Base-by-base conservation (phyloP, 805 yeast species). In the Phaffomyces antillensis region DNA sequence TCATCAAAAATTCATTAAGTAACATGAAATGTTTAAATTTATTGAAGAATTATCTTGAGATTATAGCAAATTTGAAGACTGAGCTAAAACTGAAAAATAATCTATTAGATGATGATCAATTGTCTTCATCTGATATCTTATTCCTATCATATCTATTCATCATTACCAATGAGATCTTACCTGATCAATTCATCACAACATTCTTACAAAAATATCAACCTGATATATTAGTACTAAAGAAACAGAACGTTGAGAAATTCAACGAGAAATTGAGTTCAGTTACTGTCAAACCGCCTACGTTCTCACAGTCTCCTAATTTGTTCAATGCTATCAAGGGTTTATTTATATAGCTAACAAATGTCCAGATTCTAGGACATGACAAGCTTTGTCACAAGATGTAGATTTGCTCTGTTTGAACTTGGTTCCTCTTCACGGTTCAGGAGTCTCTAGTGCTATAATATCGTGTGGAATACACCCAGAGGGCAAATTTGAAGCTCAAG, bases 151-250 rank as follows among this genome's bases (percentile, higher is more conserved):
- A 72, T 46, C 37, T 71, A 7, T 48, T 55, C 45, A 59, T 67
- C 7, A 50, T 65, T 42, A 62, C 68, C 2, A 53, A 46, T 38
- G 51, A 47, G 11, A 58, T 57, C 9, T 59, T 72, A 32, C 75
- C 76, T 3, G 75, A 72, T 46, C 61, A 54, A 37, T 71, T 70
- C 47, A 49, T 71, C 6, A 47, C 48, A 6, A 56, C 55, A 7
- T 69, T 59, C 44, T 47, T 71, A 46, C 42, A 52, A 6, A 49
- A 48, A 26, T 53, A 59, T 35, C 52, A 52, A 31, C 65, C 67
- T 7, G 47, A 57, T 1, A 48, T 62, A 33, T 26, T 62, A 37
- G 35, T 39, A 12, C 50, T 46, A 30, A 49, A 53, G 10, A 39
- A 46, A 12, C 20, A 35, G 3, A 43, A 31, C 42, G 15, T 49